Evolutionary conservation across 768 basidiomycete species (phyloP).

Genomic region (Lepiota venenata): DNA sequence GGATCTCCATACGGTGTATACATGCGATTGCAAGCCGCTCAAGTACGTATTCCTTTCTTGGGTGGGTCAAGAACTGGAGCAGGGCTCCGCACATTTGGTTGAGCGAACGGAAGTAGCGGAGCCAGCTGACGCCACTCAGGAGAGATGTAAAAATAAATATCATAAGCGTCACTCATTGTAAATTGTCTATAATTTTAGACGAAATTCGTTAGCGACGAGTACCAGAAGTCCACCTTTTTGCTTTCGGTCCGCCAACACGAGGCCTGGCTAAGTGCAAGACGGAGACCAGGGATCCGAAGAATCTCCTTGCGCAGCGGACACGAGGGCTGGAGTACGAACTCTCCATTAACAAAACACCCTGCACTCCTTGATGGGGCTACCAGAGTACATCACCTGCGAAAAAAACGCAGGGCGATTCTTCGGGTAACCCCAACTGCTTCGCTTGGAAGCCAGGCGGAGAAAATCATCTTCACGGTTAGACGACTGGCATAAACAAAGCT

Average conservation of each 20-base stretch:
- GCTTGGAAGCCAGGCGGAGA: neutral
- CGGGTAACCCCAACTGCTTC: neutral
- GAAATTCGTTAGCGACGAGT: neutral
- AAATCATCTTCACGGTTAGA: neutral
- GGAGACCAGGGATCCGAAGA: neutral
- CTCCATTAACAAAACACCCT: neutral
- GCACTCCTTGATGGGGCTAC: neutral
- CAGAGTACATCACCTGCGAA: neutral
- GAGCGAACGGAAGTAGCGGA: too few species aligned
- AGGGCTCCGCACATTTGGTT: too few species aligned
- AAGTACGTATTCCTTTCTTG: too few species aligned
- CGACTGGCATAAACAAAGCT: neutral
- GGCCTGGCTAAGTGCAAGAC: neutral
- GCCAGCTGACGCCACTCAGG: too few species aligned
- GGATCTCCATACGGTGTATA: neutral
- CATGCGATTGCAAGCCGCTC: too few species aligned
- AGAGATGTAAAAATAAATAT: too few species aligned
- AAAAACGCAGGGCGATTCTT: slow-evolving; percentile 1
- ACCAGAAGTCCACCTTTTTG: neutral
- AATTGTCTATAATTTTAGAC: neutral
- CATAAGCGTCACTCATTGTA: neutral
- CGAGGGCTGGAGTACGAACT: too few species aligned
- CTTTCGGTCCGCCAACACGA: neutral
- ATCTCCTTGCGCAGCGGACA: neutral
- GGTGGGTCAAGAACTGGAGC: too few species aligned